Percentiles rank a stretch among this genome's conserved stretches.
phyloP scores from a whole-genome alignment of 2,329 filamentous ascomycete genomes.

The Neofusicoccum ribis region DNA sequence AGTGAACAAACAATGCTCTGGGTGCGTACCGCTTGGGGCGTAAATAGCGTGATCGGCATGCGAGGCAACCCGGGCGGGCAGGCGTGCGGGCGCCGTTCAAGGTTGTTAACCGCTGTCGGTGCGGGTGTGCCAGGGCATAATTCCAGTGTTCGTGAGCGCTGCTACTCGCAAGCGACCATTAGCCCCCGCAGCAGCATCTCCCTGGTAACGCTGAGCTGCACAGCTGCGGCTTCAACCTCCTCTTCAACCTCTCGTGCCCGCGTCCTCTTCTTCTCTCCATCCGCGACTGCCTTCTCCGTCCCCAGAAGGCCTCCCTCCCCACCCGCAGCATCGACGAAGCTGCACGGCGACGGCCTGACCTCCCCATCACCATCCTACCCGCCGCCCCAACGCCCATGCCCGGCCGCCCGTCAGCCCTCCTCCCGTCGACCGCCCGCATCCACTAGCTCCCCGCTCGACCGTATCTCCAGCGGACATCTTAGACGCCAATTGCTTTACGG shows the following conservation, averaged over 20 bases:
- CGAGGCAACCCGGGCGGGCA: constrained; percentile 14
- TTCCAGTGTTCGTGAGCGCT: constrained; percentile 21
- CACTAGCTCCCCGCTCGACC: background rate
- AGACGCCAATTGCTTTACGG: constrained; percentile 15
- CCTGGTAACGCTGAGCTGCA: constrained; percentile 24
- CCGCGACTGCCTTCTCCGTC: constrained; percentile 37
- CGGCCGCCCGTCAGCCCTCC: constrained; percentile 23
- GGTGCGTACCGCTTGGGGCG: constrained; percentile 5
- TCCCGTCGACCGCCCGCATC: constrained; percentile 13
- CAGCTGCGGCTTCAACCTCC: constrained; percentile 37
- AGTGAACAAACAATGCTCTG: constrained; percentile 15
- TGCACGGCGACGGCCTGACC: constrained; percentile 26
- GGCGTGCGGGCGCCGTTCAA: constrained; percentile 9
- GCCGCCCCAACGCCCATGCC: constrained; percentile 27
- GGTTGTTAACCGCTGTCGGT: constrained; percentile 16
- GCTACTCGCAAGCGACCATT: constrained; percentile 24
- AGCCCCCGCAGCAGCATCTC: constrained; percentile 28
- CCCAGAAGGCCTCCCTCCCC: constrained; percentile 34
- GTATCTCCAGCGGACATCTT: constrained; percentile 13
- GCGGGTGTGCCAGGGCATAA: constrained; percentile 18
- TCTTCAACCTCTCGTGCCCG: constrained; percentile 30
- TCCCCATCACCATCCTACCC: constrained; percentile 26
- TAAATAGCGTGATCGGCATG: constrained; percentile 21
- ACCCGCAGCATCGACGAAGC: constrained; percentile 24
- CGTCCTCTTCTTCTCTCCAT: constrained; percentile 25